A percentile compares a stretch with the other conserved stretches of the same genome.
These are phyloP conservation scores for Esteya vermicola DNA, from an alignment of 2,329 filamentous ascomycete species.

Conservation along the genomic window DNA sequence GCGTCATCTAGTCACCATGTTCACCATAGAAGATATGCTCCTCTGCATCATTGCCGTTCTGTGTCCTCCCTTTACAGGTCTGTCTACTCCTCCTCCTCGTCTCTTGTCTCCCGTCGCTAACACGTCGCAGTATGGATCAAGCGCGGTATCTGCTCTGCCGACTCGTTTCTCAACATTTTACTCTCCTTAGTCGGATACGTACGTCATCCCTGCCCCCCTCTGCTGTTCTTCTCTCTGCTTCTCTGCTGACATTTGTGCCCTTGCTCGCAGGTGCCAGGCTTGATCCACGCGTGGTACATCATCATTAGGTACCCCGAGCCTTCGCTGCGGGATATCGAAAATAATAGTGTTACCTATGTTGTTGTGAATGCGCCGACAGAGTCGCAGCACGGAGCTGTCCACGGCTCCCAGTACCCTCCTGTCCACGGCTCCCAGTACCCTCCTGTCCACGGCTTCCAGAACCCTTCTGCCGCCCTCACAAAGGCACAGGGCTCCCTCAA, in stretches of 20 bases:
- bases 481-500: slow-evolving; percentile 23
- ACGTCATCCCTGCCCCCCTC: slow-evolving; percentile 12
- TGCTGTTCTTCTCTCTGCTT: not conserved
- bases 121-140: slow-evolving; percentile 76
- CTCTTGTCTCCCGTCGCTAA: slow-evolving; percentile 14
- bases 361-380: slow-evolving; percentile 38
- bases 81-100: slow-evolving; percentile 12
- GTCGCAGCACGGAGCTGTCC: no score
- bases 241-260: not conserved
- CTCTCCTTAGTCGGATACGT: slow-evolving; percentile 64
- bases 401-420: no score
- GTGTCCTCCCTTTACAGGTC: slow-evolving; percentile 52
- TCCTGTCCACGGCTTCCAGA: no score
- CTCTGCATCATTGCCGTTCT: slow-evolving; percentile 49
- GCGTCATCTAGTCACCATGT: not conserved
- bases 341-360: slow-evolving; percentile 60
- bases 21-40: slow-evolving; percentile 45
- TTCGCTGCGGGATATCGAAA: slow-evolving; percentile 45
- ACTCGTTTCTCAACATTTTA: slow-evolving; percentile 89
- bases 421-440: no score
- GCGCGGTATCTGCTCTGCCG: slow-evolving; percentile 78
- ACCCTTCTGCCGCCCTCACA: no score
- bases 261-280: slow-evolving; percentile 53
- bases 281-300: slow-evolving; percentile 96
- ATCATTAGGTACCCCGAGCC: slow-evolving; percentile 78